Percentiles rank a stretch among this genome's conserved stretches.
phyloP scores from a whole-genome alignment of 352 stramenopile species.

The Halophytophthora batemanensis region DNA sequence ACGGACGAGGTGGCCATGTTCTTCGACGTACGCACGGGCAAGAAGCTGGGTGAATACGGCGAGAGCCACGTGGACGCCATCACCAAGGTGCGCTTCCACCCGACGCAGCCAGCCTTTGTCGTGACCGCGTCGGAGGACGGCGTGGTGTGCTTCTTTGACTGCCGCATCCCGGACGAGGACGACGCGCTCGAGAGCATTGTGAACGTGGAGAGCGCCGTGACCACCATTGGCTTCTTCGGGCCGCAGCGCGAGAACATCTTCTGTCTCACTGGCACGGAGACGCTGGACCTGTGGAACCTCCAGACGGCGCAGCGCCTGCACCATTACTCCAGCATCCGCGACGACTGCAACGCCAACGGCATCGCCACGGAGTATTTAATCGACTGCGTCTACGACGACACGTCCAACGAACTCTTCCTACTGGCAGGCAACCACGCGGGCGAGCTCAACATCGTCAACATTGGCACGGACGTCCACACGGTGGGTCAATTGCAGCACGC shows the following conservation, averaged over 20 bases:
- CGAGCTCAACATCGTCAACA: constrained; percentile 67
- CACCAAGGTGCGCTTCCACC: constrained; percentile 87
- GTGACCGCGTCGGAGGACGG: constrained; percentile 90
- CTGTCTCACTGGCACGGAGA: constrained; percentile 86
- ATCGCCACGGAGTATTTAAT: constrained; percentile 84
- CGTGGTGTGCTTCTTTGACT: constrained; percentile 90
- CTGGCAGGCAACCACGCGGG: constrained; percentile 76
- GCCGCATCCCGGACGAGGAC: constrained; percentile 77
- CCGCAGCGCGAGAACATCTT: constrained; percentile 77
- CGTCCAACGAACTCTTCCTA: constrained; percentile 69
- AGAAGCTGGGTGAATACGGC: constrained; percentile 74
- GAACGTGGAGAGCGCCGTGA: constrained; percentile 88
- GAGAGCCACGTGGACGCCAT: constrained; percentile 89
- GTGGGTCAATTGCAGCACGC: constrained; percentile 57
- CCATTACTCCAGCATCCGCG: constrained; percentile 71
- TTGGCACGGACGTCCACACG: constrained; percentile 36
- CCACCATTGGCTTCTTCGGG: constrained; percentile 88
- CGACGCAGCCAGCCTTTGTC: constrained; percentile 67
- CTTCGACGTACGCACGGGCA: constrained; percentile 71
- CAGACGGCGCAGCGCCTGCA: constrained; percentile 78
- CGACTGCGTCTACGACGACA: constrained; percentile 81
- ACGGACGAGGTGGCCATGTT: constrained; percentile 82
- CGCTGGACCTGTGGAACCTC: constrained; percentile 88
- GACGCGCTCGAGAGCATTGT: constrained; percentile 88
- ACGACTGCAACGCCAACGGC: constrained; percentile 66